Conservation (phyloP, 2,329 filamentous ascomycete species). For the Cladosporium sp. region DNA sequence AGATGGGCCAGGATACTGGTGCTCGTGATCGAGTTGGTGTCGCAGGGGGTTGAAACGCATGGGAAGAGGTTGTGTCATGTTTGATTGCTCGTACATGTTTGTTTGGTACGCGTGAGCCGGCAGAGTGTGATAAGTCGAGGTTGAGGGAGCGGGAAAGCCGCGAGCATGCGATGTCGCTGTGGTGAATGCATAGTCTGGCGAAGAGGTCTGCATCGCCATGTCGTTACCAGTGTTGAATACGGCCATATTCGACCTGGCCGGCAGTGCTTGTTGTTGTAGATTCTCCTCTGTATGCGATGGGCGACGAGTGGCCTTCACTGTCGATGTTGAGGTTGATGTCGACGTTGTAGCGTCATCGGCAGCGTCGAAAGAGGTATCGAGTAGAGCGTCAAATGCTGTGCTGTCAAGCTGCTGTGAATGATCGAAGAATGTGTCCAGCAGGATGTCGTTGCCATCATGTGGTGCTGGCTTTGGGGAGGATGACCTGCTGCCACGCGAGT, state of each 20-base stretch:
- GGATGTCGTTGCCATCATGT: conserved; percentile 1
- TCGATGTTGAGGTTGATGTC: neutral
- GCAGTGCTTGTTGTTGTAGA: neutral
- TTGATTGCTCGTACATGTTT: neutral
- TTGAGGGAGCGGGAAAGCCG: neutral
- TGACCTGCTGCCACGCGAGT: neutral
- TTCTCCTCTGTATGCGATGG: neutral
- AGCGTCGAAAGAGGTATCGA: conserved; percentile 5
- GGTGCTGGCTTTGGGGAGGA: neutral
- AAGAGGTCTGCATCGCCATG: neutral
- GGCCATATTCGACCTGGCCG: neutral
- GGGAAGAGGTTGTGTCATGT: neutral
- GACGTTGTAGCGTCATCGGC: neutral
- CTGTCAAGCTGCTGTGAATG: conserved; percentile 1
- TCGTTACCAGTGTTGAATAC: neutral
- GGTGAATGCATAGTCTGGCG: neutral
- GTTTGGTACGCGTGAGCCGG: neutral
- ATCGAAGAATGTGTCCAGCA: conserved; percentile 8
- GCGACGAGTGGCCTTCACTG: neutral
- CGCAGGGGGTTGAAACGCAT: neutral
- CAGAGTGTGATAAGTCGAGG: neutral
- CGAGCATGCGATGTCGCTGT: no score
- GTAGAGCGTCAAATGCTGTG: conserved; percentile 3
- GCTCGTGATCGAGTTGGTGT: neutral
- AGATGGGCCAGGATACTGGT: neutral